Conservation (phyloP, 306 rosid species). For the Lotus japonicus region DNA sequence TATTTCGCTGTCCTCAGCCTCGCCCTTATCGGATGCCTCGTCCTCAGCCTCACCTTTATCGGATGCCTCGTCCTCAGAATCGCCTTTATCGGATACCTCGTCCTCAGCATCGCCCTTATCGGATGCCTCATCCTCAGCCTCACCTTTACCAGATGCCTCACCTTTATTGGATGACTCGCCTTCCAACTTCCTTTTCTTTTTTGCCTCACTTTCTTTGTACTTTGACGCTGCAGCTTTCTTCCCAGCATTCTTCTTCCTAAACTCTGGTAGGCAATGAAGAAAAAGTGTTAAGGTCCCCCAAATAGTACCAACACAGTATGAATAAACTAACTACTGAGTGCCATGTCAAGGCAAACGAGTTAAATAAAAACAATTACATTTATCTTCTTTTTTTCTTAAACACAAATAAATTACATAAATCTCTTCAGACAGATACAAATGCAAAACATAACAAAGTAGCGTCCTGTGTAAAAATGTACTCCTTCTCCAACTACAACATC, state of each 20-base stretch:
- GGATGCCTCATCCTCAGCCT: too few relatives aligned
- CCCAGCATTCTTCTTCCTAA: slow-evolving; percentile 65
- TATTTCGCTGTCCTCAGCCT: slow-evolving; percentile 17
- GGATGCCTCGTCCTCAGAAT: too few relatives aligned
- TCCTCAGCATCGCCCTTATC: background rate
- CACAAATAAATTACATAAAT: background rate
- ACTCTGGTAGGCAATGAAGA: slow-evolving; percentile 42
- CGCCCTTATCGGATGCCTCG: too few relatives aligned
- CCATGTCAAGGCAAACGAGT: background rate
- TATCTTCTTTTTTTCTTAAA: background rate
- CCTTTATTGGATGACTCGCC: slow-evolving; percentile 33
- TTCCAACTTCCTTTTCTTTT: slow-evolving; percentile 58
- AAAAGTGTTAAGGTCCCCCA: background rate
- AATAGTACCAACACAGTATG: background rate
- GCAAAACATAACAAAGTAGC: background rate
- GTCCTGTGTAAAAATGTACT: background rate
- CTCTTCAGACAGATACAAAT: background rate
- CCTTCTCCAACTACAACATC: background rate
- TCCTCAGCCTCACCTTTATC: too few relatives aligned
- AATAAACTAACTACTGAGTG: background rate
- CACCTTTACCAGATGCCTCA: too few relatives aligned
- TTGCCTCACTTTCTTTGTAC: slow-evolving; percentile 42
- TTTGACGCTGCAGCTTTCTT: slow-evolving; percentile 54
- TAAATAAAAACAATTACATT: background rate
- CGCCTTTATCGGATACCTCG: background rate